phyloP scores from a whole-genome alignment of 2,329 filamentous ascomycete genomes.

The Herpotrichia juniperi region DNA sequence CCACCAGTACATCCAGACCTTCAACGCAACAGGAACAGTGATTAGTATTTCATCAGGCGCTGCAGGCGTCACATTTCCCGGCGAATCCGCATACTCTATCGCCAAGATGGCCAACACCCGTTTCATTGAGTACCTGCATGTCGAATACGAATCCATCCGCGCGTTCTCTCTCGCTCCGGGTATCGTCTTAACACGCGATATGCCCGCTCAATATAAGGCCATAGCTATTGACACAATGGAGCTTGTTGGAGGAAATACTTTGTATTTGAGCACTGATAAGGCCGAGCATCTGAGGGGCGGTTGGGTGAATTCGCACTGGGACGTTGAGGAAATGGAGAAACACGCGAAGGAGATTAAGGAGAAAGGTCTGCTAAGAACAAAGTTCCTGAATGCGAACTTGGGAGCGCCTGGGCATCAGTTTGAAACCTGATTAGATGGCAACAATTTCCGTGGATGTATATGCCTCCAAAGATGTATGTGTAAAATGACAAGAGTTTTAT shows the following conservation, averaged over 20 bases:
- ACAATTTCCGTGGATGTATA: too few relatives aligned
- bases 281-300: conserved; percentile 13
- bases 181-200: conserved; percentile 20
- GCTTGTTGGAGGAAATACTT: conserved; percentile 13
- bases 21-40: conserved; percentile 19
- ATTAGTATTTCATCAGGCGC: conserved; percentile 23
- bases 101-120: conserved; percentile 28
- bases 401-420: conserved; percentile 11
- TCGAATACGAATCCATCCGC: conserved; percentile 25
- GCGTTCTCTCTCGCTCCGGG: conserved; percentile 30
- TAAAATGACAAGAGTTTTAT: too few relatives aligned
- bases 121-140: conserved; percentile 27
- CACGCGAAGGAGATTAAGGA: conserved; percentile 5
- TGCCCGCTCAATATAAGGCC: conserved; percentile 15
- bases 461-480: too few relatives aligned
- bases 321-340: conserved; percentile 25
- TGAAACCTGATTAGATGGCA: background rate
- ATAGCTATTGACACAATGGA: conserved; percentile 24
- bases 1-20: conserved; percentile 15
- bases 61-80: conserved; percentile 17
- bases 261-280: conserved; percentile 12
- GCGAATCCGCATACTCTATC: conserved; percentile 25
- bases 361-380: conserved; percentile 25
- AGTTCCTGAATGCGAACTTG: conserved; percentile 10
- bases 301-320: conserved; percentile 19